Percentiles rank a stretch among this genome's conserved stretches.
These are phyloP conservation scores for Rhypophila decipiens DNA, from an alignment of 495 filamentous ascomycete genomes.

Conservation along the genomic window DNA sequence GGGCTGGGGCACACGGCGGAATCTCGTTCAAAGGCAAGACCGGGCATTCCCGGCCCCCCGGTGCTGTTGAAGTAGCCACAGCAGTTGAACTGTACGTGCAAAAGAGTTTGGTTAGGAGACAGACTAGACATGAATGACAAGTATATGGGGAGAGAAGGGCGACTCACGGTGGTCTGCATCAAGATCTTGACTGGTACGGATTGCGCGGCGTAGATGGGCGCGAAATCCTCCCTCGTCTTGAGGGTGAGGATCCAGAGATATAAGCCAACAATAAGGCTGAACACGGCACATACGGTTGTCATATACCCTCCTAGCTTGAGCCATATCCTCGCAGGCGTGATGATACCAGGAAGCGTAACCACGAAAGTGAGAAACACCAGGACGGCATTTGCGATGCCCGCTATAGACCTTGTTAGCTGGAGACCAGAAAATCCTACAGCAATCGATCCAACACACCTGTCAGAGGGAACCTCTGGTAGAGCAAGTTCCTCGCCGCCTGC, in stretches of 20 bases:
- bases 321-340: slow-evolving; percentile 51
- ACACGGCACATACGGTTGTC: slow-evolving; percentile 52
- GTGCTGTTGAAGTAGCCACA: slow-evolving; percentile 67
- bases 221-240: slow-evolving; percentile 51
- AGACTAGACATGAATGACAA: neutral
- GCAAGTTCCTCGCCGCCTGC: slow-evolving; percentile 56
- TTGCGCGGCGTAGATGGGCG: slow-evolving; percentile 49
- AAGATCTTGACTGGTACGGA: slow-evolving; percentile 47
- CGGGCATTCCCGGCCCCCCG: no score
- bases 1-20: slow-evolving; percentile 53
- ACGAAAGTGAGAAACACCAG: slow-evolving; percentile 53
- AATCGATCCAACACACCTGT: slow-evolving; percentile 38
- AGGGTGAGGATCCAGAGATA: slow-evolving; percentile 66
- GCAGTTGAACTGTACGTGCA: slow-evolving; percentile 65
- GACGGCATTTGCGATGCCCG: slow-evolving; percentile 59
- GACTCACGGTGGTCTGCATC: slow-evolving; percentile 57
- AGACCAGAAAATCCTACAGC: neutral
- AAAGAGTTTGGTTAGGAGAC: no score
- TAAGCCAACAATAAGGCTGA: slow-evolving; percentile 60
- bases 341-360: slow-evolving; percentile 53
- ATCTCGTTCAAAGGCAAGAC: slow-evolving; percentile 58
- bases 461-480: slow-evolving; percentile 56
- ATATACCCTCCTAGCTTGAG: slow-evolving; percentile 55
- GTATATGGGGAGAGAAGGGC: neutral
- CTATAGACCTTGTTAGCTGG: slow-evolving; percentile 36